Conservation (phyloP, 768 basidiomycete genomes). For the Lactarius sanguifluus region DNA sequence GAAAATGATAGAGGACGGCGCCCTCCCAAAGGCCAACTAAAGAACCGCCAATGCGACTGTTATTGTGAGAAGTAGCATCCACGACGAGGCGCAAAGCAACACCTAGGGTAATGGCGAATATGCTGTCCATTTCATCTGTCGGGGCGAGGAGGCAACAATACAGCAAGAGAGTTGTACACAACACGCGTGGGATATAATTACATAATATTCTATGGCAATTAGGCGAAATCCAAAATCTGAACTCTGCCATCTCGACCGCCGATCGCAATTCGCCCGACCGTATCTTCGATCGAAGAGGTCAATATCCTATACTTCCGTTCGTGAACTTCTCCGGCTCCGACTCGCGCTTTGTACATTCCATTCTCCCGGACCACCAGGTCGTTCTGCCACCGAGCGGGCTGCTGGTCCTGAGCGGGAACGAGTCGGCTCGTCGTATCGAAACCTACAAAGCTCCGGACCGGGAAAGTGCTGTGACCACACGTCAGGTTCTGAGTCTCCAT, state of each 20-base stretch:
- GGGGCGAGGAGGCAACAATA: not conserved
- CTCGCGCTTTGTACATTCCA: conserved; percentile 35
- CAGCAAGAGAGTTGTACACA: not conserved
- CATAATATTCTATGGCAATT: conserved; percentile 13
- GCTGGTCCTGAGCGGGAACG: conserved; percentile 18
- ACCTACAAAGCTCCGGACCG: conserved; percentile 38
- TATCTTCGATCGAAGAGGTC: conserved; percentile 37
- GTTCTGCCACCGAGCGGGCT: conserved; percentile 24
- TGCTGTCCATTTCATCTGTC: conserved; percentile 55
- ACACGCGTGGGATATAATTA: not conserved
- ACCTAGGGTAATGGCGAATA: conserved; percentile 67
- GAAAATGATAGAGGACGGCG: conserved; percentile 68
- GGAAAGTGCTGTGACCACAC: conserved; percentile 32
- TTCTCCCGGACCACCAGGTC: conserved; percentile 33
- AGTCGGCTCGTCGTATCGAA: conserved; percentile 32
- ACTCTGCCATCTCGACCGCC: conserved; percentile 38
- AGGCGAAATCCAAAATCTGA: conserved; percentile 38
- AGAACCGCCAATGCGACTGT: conserved; percentile 55
- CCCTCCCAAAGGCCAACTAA: conserved; percentile 81
- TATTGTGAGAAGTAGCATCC: conserved; percentile 49
- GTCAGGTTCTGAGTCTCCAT: conserved; percentile 38
- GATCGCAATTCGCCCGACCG: conserved; percentile 38
- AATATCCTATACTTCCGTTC: conserved; percentile 35
- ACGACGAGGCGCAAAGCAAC: conserved; percentile 64
- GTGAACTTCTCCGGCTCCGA: conserved; percentile 37